Conservation (phyloP, 164 flowering plant species). For the Paratinospora sagittata region DNA sequence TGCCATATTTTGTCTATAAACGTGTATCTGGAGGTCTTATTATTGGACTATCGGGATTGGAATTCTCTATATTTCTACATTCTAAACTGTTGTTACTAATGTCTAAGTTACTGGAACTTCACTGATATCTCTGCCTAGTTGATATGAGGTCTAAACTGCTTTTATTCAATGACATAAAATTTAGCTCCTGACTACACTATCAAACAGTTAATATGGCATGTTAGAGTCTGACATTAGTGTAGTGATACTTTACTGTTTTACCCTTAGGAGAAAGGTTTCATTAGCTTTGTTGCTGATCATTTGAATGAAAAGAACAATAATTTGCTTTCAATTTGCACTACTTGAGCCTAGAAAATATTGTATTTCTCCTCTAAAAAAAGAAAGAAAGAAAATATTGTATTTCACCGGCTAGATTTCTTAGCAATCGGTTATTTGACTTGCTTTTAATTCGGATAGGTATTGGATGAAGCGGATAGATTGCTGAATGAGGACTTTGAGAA, state of each 20-base stretch:
- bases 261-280: neutral
- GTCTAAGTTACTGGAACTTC: neutral
- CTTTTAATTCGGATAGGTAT: constrained; percentile 45
- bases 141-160: neutral
- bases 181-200: neutral
- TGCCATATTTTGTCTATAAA: too few relatives aligned
- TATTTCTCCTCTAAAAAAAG: too few relatives aligned
- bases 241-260: neutral
- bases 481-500: constrained; percentile 89
- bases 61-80: neutral
- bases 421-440: neutral
- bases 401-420: neutral
- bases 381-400: too few relatives aligned
- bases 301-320: too few relatives aligned
- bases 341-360: neutral
- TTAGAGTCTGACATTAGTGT: neutral
- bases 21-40: too few relatives aligned
- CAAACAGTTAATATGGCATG: neutral
- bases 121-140: neutral
- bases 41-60: too few relatives aligned
- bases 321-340: neutral
- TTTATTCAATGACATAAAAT: neutral
- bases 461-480: constrained; percentile 97
- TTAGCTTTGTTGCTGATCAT: too few relatives aligned
- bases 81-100: neutral